A percentile compares a stretch with the other conserved stretches of the same genome.
Evolutionary conservation across 257 asterid species (phyloP).

Genomic region (Plantago elongata): DNA sequence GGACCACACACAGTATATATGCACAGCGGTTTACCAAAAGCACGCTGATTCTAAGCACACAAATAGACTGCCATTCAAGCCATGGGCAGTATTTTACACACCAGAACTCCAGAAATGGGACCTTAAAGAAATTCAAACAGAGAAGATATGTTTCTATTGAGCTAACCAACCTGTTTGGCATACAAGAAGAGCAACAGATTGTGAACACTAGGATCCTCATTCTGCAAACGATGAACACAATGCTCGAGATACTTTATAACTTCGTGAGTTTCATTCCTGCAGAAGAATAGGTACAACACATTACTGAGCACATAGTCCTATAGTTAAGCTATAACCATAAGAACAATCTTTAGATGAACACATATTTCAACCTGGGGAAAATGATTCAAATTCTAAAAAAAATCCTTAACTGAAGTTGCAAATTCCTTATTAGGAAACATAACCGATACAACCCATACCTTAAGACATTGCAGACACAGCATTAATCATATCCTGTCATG

Average conservation of each 20-base stretch:
- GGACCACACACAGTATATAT: too few species aligned
- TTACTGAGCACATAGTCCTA: background rate
- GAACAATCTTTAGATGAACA: conserved; percentile 9
- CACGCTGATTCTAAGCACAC: too few species aligned
- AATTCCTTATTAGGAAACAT: conserved; percentile 11
- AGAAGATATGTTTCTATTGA: conserved; percentile 19
- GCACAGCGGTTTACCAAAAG: too few species aligned
- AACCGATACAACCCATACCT: conserved; percentile 8
- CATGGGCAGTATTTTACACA: too few species aligned
- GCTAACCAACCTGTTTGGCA: conserved; percentile 70
- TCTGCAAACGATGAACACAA: conserved; percentile 90
- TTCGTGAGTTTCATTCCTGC: conserved; percentile 98
- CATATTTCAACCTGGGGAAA: conserved; percentile 7
- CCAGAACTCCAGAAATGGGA: background rate
- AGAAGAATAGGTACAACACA: conserved; percentile 6
- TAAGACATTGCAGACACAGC: conserved; percentile 14
- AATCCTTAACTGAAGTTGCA: conserved; percentile 6
- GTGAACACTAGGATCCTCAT: conserved; percentile 95
- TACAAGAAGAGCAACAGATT: conserved; percentile 84
- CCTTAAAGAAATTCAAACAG: conserved; percentile 10
- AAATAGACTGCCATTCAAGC: too few species aligned
- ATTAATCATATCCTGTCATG: conserved; percentile 14
- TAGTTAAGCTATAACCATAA: conserved; percentile 13
- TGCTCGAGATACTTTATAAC: conserved; percentile 92
- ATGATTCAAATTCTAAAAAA: conserved; percentile 12